phyloP scores from a whole-genome alignment of 495 filamentous ascomycete genomes.

The Annulohypoxylon maeteangense region DNA sequence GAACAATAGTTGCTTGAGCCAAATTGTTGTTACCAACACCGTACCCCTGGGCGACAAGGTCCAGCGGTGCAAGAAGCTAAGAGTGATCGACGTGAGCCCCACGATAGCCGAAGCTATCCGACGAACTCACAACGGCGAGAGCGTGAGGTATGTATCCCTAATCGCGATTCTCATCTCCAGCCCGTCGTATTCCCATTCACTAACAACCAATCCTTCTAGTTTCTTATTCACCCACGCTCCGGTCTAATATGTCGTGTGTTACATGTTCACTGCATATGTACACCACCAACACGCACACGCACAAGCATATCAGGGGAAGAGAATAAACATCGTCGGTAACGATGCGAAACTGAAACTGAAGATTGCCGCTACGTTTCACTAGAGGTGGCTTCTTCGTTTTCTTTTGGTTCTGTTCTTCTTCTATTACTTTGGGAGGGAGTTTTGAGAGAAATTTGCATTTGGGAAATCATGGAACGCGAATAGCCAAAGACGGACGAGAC shows the following conservation, averaged over 20 bases:
- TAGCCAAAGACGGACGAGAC: no score
- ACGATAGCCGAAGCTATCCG: slow-evolving; percentile 78
- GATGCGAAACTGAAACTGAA: not conserved
- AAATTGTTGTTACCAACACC: slow-evolving; percentile 96
- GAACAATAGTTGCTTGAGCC: slow-evolving; percentile 80
- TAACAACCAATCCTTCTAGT: slow-evolving; percentile 42
- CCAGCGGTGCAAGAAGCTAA: slow-evolving; percentile 75
- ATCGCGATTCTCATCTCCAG: not conserved
- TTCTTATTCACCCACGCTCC: slow-evolving; percentile 95
- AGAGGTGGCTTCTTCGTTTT: slow-evolving; percentile 13
- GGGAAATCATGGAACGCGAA: slow-evolving; percentile 23
- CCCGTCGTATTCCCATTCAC: not conserved
- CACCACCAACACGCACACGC: not conserved
- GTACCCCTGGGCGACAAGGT: slow-evolving; percentile 86
- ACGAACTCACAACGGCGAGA: slow-evolving; percentile 93
- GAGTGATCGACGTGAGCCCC: slow-evolving; percentile 93
- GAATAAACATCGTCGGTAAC: not conserved
- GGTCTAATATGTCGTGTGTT: slow-evolving; percentile 47
- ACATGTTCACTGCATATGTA: no score
- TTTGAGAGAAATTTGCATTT: slow-evolving; percentile 28
- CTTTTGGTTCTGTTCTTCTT: not conserved
- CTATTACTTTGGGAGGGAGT: no score
- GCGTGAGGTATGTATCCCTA: slow-evolving; percentile 20
- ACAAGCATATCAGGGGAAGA: not conserved
- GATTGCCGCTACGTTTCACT: slow-evolving; percentile 5